phyloP scores from a whole-genome alignment of 768 basidiomycete species.

The Phlebiopsis gigantea region DNA sequence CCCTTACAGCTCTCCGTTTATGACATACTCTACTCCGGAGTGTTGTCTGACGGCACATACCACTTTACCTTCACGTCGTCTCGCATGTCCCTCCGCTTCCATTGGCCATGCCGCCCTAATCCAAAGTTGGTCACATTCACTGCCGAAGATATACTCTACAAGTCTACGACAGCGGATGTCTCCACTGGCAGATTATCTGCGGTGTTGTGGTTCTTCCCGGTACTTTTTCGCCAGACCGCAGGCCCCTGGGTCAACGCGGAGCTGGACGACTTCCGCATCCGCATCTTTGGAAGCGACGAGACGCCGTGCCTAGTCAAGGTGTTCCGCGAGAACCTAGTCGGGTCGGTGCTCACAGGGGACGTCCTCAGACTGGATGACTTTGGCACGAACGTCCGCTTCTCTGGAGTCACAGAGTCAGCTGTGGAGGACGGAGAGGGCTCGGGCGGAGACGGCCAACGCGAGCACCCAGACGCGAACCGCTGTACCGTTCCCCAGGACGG shows the following conservation, averaged over 20 bases:
- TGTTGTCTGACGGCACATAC: constrained; percentile 16
- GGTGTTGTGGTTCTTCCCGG: constrained; percentile 35
- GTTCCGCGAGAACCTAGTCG: constrained; percentile 33
- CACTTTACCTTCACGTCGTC: constrained; percentile 16
- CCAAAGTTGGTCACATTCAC: constrained; percentile 30
- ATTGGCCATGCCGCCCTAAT: constrained; percentile 24
- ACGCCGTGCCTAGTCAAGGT: constrained; percentile 34
- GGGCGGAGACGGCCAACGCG: constrained; percentile 5
- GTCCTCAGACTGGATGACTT: constrained; percentile 35
- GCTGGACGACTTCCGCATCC: constrained; percentile 33
- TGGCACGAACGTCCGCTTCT: constrained; percentile 29
- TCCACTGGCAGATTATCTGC: constrained; percentile 19
- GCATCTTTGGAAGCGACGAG: constrained; percentile 27
- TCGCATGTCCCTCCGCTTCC: constrained; percentile 21
- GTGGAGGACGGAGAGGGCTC: constrained; percentile 6
- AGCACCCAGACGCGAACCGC: background rate
- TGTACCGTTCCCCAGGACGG: constrained; percentile 1
- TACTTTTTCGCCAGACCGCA: constrained; percentile 30
- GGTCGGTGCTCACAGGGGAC: constrained; percentile 36
- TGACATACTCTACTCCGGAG: constrained; percentile 17
- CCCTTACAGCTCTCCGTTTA: constrained; percentile 7
- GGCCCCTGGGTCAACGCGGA: constrained; percentile 30
- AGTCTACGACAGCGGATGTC: constrained; percentile 23
- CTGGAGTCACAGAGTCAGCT: constrained; percentile 16
- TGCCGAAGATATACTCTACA: constrained; percentile 27